Evolutionary conservation across 2,329 filamentous ascomycete genomes (phyloP).

Genomic region (Aspergillus amoenus): DNA sequence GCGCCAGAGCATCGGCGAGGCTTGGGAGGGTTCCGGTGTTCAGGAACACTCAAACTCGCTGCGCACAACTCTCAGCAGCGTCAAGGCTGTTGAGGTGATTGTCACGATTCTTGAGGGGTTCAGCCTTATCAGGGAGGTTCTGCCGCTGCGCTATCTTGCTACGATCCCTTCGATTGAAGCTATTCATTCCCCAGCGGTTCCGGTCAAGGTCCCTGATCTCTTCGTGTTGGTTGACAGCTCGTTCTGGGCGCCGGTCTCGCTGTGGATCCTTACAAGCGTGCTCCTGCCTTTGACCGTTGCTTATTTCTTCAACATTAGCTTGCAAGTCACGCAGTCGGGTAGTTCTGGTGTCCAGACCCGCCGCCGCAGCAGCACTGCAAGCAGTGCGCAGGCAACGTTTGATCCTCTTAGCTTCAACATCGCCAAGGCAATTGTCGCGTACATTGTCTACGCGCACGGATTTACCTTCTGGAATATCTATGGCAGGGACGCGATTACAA

Average conservation of each 20-base stretch:
- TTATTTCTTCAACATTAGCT: slow-evolving; percentile 88
- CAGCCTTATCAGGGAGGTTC: slow-evolving; percentile 67
- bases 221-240: slow-evolving; percentile 71
- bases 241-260: slow-evolving; percentile 80
- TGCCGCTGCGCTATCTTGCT: slow-evolving; percentile 71
- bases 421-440: slow-evolving; percentile 77
- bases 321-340: slow-evolving; percentile 41
- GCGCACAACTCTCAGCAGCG: slow-evolving; percentile 67
- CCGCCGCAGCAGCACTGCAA: slow-evolving; percentile 8
- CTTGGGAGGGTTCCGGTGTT: slow-evolving; percentile 37
- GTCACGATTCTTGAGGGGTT: slow-evolving; percentile 69
- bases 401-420: slow-evolving; percentile 92
- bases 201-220: slow-evolving; percentile 74
- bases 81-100: slow-evolving; percentile 67
- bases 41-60: slow-evolving; percentile 58
- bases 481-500: slow-evolving; percentile 34
- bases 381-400: slow-evolving; percentile 42
- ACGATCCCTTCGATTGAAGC: slow-evolving; percentile 64
- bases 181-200: slow-evolving; percentile 57
- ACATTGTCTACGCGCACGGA: slow-evolving; percentile 68
- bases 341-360: slow-evolving; percentile 26
- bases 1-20: slow-evolving; percentile 34
- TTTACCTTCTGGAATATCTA: slow-evolving; percentile 41
- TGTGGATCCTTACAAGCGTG: slow-evolving; percentile 74
- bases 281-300: slow-evolving; percentile 69